Conservation (phyloP, 2,329 filamentous ascomycete species). For the Botrytis aclada region DNA sequence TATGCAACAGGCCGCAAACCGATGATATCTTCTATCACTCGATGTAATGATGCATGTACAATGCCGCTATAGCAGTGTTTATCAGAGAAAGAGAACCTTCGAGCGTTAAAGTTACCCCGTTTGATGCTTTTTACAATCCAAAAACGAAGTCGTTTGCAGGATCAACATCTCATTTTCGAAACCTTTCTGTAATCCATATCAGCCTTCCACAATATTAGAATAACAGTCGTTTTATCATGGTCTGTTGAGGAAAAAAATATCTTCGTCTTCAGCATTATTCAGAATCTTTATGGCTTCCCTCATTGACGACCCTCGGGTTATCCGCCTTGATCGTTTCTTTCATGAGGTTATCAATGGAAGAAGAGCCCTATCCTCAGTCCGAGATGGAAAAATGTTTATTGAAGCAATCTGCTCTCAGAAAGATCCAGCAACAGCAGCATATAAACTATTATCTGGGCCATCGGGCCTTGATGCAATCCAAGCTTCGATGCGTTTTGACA, state of each 20-base stretch:
- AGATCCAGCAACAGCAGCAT: constrained; percentile 43
- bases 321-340: constrained; percentile 42
- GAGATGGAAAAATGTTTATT: constrained; percentile 46
- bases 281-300: not conserved
- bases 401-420: constrained; percentile 46
- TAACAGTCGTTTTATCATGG: rapidly evolving
- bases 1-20: not conserved
- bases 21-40: not conserved
- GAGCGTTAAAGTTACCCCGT: not conserved
- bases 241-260: not conserved
- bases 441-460: constrained; percentile 41
- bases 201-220: not conserved
- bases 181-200: not conserved
- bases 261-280: not conserved
- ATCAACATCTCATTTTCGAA: not conserved
- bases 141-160: not conserved
- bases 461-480: constrained; percentile 41
- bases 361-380: constrained; percentile 39
- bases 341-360: constrained; percentile 41
- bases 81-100: not conserved
- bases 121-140: not conserved
- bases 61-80: not conserved
- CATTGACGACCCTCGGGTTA: constrained; percentile 21
- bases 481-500: constrained; percentile 44
- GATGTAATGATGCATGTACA: not conserved